These are phyloP conservation scores for Adansonia rubrostipa DNA, from an alignment of 441 rosid species.

Conservation along the genomic window DNA sequence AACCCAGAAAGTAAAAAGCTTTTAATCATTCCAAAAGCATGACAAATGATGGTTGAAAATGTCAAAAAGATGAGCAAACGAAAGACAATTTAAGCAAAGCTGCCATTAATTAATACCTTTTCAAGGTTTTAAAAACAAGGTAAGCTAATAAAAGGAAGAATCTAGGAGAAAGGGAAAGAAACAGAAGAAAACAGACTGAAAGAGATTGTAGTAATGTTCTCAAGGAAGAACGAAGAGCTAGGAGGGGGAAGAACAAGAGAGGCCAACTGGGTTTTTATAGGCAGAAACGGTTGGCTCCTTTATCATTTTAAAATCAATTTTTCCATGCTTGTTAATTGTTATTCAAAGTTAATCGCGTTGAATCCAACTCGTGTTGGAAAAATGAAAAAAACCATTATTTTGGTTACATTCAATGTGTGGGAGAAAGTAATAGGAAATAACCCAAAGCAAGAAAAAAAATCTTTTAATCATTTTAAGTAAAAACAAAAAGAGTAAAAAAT, in stretches of 20 bases:
- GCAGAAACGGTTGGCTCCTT: slow-evolving; percentile 30
- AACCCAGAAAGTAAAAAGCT: slow-evolving; percentile 26
- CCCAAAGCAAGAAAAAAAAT: background rate
- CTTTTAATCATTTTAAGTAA: background rate
- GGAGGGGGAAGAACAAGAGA: slow-evolving; percentile 46
- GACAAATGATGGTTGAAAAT: slow-evolving; percentile 1
- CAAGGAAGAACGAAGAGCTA: slow-evolving; percentile 30
- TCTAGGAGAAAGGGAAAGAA: background rate
- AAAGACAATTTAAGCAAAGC: slow-evolving; percentile 21
- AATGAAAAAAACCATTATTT: background rate
- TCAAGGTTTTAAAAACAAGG: slow-evolving; percentile 17
- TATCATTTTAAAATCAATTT: background rate
- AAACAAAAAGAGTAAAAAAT: background rate
- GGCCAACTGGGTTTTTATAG: slow-evolving; percentile 53
- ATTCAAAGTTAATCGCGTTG: background rate
- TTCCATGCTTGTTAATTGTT: too few relatives aligned
- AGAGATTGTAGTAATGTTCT: background rate
- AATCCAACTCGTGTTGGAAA: background rate
- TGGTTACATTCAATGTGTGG: background rate
- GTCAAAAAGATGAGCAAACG: slow-evolving; percentile 27
- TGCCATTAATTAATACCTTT: slow-evolving; percentile 30
- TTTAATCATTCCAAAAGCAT: background rate
- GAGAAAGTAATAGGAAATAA: slow-evolving; percentile 24
- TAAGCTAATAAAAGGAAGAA: slow-evolving; percentile 4
- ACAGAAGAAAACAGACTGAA: slow-evolving; percentile 20